Conservation (phyloP, 805 yeast genomes). For the Myxozyma geophila region DNA sequence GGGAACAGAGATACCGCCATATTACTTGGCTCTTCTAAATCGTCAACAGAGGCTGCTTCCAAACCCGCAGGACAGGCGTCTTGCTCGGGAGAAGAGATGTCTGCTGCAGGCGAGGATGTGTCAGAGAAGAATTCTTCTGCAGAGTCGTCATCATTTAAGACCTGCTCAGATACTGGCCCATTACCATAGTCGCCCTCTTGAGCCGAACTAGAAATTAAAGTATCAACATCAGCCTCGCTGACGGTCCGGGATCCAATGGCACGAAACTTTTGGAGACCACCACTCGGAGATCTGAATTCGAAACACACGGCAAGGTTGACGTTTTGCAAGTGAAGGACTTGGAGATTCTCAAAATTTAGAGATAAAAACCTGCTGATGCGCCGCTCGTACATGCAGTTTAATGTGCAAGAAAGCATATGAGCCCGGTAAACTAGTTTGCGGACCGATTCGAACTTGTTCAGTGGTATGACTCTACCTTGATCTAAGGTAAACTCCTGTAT, state of each 20-base stretch:
- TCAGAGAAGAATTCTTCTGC: too few species aligned
- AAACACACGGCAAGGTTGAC: conserved; percentile 32
- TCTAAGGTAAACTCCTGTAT: conserved; percentile 27
- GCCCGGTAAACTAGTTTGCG: conserved; percentile 31
- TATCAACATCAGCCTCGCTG: not conserved
- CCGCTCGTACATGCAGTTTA: conserved; percentile 29
- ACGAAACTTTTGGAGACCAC: conserved; percentile 4
- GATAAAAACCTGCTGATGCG: conserved; percentile 26
- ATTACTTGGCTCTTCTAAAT: too few species aligned
- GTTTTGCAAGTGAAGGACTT: conserved; percentile 29
- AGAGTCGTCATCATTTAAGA: not conserved
- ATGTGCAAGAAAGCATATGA: conserved; percentile 33
- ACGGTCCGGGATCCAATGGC: not conserved
- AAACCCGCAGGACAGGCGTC: too few species aligned
- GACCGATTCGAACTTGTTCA: conserved; percentile 13
- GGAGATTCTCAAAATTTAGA: conserved; percentile 6
- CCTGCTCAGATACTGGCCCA: not conserved
- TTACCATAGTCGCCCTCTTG: not conserved
- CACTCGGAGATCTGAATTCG: conserved; percentile 17
- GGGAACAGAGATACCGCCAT: too few species aligned
- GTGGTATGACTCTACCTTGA: conserved; percentile 34
- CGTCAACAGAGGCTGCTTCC: too few species aligned
- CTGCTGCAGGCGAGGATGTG: too few species aligned
- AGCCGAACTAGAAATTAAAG: not conserved
- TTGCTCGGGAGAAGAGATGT: too few species aligned